phyloP scores from a whole-genome alignment of 2,329 filamentous ascomycete species.

The Fusarium sacchari region DNA sequence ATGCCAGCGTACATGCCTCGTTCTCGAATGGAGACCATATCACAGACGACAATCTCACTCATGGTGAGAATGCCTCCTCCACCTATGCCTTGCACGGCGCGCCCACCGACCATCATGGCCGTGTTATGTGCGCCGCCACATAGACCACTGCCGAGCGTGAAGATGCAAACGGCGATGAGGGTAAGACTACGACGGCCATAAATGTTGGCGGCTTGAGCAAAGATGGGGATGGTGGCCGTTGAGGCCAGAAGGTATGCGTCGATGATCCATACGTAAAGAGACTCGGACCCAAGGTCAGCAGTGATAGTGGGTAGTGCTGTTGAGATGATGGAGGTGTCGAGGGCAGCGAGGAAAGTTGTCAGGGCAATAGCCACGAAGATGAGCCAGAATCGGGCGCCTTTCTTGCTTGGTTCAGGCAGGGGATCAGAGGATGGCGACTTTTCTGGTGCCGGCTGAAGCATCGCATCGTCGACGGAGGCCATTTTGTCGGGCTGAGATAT shows the following conservation, averaged over 20 bases:
- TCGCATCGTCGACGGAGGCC: background rate
- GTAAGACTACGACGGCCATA: conserved; percentile 58
- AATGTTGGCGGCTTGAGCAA: conserved; percentile 59
- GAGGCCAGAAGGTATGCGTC: conserved; percentile 33
- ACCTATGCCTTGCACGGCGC: conserved; percentile 59
- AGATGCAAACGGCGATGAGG: conserved; percentile 42
- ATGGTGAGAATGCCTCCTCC: conserved; percentile 49
- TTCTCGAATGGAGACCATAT: conserved; percentile 60
- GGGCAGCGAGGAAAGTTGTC: conserved; percentile 38
- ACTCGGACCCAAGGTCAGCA: conserved; percentile 24
- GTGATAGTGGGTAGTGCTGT: conserved; percentile 46
- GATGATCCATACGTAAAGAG: conserved; percentile 42
- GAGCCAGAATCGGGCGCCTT: conserved; percentile 31
- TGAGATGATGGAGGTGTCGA: conserved; percentile 45
- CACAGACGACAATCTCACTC: conserved; percentile 49
- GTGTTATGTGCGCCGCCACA: conserved; percentile 39
- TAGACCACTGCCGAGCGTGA: conserved; percentile 39
- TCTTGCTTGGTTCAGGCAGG: background rate
- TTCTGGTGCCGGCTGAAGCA: background rate
- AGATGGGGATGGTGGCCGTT: conserved; percentile 57
- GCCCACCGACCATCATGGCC: conserved; percentile 56
- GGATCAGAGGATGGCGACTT: background rate
- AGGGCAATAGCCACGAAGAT: conserved; percentile 35
- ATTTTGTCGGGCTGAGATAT: background rate
- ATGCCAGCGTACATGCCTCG: conserved; percentile 54